phyloP scores from a whole-genome alignment of 345 rosid species.

The Excoecaria cochinchinensis region DNA sequence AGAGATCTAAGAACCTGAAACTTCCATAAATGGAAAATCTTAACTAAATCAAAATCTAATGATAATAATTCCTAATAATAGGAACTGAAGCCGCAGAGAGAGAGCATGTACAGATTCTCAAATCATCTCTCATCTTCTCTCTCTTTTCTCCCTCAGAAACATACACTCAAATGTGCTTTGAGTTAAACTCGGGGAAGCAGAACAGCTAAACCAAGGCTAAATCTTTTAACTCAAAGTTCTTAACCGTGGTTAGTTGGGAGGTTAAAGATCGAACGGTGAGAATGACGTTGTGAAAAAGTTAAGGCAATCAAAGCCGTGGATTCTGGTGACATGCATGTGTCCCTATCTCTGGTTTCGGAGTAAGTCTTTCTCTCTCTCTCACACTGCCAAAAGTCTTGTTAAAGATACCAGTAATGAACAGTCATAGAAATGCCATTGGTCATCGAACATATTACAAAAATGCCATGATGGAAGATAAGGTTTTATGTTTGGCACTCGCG shows the following conservation, averaged over 20 bases:
- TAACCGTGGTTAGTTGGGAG: slow-evolving; percentile 11
- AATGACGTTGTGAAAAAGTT: neutral
- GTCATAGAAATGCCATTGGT: slow-evolving; percentile 8
- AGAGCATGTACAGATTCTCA: neutral
- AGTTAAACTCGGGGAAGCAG: slow-evolving; percentile 15
- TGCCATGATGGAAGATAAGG: slow-evolving; percentile 20
- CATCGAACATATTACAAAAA: neutral
- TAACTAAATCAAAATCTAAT: slow-evolving; percentile 7
- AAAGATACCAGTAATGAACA: slow-evolving; percentile 15
- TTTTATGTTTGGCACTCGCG: neutral
- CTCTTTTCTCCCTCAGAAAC: neutral
- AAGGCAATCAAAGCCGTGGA: slow-evolving; percentile 17
- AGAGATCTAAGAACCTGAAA: slow-evolving; percentile 17
- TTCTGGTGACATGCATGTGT: slow-evolving; percentile 27
- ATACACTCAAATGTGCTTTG: neutral
- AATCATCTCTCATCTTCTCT: neutral
- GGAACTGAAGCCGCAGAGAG: slow-evolving; percentile 5
- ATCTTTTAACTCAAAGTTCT: neutral
- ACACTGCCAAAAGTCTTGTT: slow-evolving; percentile 10
- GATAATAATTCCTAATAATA: slow-evolving; percentile 12
- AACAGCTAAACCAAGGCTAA: neutral
- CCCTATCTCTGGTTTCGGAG: slow-evolving; percentile 25
- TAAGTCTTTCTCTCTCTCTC: slow-evolving; percentile 2
- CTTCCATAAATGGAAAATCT: slow-evolving; percentile 15
- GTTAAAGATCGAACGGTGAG: slow-evolving; percentile 11